phyloP scores from a whole-genome alignment of 768 basidiomycete genomes.

The Russula dissimulans region DNA sequence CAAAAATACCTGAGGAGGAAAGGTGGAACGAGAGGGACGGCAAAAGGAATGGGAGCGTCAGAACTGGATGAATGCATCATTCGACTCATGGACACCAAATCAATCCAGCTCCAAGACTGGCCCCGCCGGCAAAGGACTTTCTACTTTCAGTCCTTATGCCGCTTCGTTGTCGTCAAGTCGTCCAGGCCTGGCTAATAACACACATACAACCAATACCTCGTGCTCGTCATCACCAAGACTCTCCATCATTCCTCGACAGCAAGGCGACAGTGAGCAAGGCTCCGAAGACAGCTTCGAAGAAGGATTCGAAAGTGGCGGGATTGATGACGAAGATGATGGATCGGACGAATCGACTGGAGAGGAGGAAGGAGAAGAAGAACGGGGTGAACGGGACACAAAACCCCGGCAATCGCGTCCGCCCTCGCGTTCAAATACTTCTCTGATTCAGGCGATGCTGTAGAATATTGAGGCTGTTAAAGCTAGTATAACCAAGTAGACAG shows the following conservation, averaged over 20 bases:
- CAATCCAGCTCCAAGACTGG: slow-evolving; percentile 19
- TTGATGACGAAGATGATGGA: background rate
- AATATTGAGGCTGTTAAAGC: too few species aligned
- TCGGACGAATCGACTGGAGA: background rate
- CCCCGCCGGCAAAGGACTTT: slow-evolving; percentile 15
- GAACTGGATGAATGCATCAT: slow-evolving; percentile 22
- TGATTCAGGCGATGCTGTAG: background rate
- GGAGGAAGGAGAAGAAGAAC: background rate
- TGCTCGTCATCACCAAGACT: background rate
- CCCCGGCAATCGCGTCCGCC: slow-evolving; percentile 10
- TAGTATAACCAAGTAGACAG: too few species aligned
- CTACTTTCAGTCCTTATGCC: slow-evolving; percentile 11
- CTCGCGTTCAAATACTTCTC: background rate
- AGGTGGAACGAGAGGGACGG: slow-evolving; percentile 10
- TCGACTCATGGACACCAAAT: slow-evolving; percentile 16
- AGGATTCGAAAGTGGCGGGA: background rate
- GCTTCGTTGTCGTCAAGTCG: slow-evolving; percentile 12
- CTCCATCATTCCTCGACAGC: slow-evolving; percentile 1
- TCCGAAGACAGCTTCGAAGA: background rate
- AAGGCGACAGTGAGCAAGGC: background rate
- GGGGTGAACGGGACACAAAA: background rate
- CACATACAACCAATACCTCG: too few species aligned
- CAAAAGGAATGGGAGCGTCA: slow-evolving; percentile 21
- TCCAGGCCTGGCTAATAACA: too few species aligned
- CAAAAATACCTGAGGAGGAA: slow-evolving; percentile 21